Base-by-base conservation (phyloP, 108 stramenopile species). In the Pseudonitzschia multistriata region DNA sequence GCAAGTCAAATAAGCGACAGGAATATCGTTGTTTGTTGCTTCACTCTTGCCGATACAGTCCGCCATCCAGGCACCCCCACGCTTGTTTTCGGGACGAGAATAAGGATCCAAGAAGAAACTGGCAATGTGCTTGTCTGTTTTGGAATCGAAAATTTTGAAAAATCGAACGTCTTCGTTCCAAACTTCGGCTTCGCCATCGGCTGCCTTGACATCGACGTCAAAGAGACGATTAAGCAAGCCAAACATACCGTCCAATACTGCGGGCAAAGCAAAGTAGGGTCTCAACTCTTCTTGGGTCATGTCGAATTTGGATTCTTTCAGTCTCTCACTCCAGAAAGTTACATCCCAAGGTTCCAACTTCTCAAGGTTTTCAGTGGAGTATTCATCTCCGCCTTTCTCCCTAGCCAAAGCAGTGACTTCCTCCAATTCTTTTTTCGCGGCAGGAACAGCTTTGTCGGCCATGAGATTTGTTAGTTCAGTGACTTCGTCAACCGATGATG, bases 1-100 rank as follows among this genome's bases (percentile, higher is more conserved):
- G 91, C 97, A 98, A 7, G 97, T 98, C 61, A 99, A 72, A 83
- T 99, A 97, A 1, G 99, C 99, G 15, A 98, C 97, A 4, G 99
- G 97, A 50, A 88, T 74, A 35, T 94, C 87, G 45, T 92, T 80
- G 10, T 79, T 76, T 6, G 90, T 65, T 11, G 93, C 97, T 42
- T 89, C 79, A 22, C 83, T 85, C 66, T 97, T 95, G 22, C 97
- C 97, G 56, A 96, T 73, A 74, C 98, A 97, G 56, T 90, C 93
- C 70, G 83, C 96, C 95, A 96, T 96, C 95, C 95, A 96, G 1
- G 95, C 95, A 21, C 99, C 99, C 24, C 97, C 97, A 22, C 97
- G 79, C 93, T 99, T 99, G 65, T 98, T 86, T 48, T 83, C 97
- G 0, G 99, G 97, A 3, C 99, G 88, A 28, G 95, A 93, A 67